A percentile compares a stretch with the other conserved stretches of the same genome.
Evolutionary conservation across 2,329 filamentous ascomycete genomes (phyloP).

Genomic region (Coleophoma cylindrospora): DNA sequence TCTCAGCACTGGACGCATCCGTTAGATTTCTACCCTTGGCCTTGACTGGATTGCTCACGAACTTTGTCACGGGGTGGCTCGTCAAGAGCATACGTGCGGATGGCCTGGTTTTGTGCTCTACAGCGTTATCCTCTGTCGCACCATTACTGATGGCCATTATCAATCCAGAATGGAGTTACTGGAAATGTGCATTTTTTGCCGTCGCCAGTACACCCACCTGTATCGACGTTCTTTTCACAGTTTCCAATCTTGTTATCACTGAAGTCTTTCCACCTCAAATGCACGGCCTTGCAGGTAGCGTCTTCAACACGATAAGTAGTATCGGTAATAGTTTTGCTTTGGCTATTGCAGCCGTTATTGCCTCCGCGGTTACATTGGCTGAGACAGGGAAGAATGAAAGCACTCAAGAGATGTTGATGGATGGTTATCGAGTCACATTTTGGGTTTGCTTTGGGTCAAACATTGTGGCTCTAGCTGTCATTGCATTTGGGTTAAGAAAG

Average conservation of each 20-base stretch:
- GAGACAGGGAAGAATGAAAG: slow-evolving; percentile 19
- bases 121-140: slow-evolving; percentile 28
- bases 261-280: slow-evolving; percentile 47
- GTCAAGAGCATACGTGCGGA: slow-evolving; percentile 39
- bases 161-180: slow-evolving; percentile 39
- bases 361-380: slow-evolving; percentile 37
- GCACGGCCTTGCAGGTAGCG: slow-evolving; percentile 54
- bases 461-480: slow-evolving; percentile 28
- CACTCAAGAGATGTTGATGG: slow-evolving; percentile 34
- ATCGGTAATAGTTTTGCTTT: slow-evolving; percentile 49
- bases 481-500: slow-evolving; percentile 32
- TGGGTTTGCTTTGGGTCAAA: slow-evolving; percentile 46
- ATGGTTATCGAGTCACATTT: slow-evolving; percentile 46
- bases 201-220: slow-evolving; percentile 32
- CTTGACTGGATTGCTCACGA: slow-evolving; percentile 32
- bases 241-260: slow-evolving; percentile 49
- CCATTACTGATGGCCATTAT: slow-evolving; percentile 41
- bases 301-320: slow-evolving; percentile 55
- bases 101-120: slow-evolving; percentile 32
- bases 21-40: slow-evolving; percentile 37
- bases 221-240: slow-evolving; percentile 47
- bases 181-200: slow-evolving; percentile 37
- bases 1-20: slow-evolving; percentile 15
- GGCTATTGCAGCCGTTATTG: slow-evolving; percentile 44
- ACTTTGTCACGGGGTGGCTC: slow-evolving; percentile 39